Evolutionary conservation across 768 basidiomycete genomes (phyloP), one percentile per base, ranked within the genome.

Genomic region (Tylopilus subfusipes): DNA sequence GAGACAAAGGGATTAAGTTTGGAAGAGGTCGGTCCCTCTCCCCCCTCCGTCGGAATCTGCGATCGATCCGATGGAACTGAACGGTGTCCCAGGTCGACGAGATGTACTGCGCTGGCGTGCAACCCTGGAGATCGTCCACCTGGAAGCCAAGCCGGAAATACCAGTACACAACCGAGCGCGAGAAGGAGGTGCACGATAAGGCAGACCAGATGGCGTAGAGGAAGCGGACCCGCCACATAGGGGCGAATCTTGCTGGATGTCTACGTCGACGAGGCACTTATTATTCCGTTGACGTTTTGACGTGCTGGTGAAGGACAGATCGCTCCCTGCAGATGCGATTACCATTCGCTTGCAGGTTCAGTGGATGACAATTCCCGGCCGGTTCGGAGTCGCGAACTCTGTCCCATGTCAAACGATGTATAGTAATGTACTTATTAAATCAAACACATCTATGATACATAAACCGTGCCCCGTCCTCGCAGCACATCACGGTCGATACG

Each of bases 1-100:
- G 90, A 93, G 75, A 90, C 88, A 9, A 90, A 82, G 66, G 87
- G 87, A 14, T 77, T 90, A 19, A 82, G 82, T 54, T 70, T 90
- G 50, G 87, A 90, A 73, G 85, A 88, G 76, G 84, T 82, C 52
- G 2, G 34, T 42, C 30, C 7, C 10, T 11, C 30, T 9, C 27
- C 27, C 27, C 27, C 27, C 9, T 29, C n/a, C n/a, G n/a, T n/a
- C n/a, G n/a, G n/a, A n/a, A n/a, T n/a, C n/a, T 14, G 33, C 33
- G 18, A 21, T 40, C 21, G 33, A 34, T 14, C 7, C 25, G n/a
- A n/a, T n/a, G n/a, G n/a, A n/a, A n/a, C n/a, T n/a, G n/a, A n/a
- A n/a, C 14, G 33, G 12, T 16, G 12, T 21, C 27, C n/a, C 2
- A 83, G 83, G 83, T 88, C 55, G 86, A 88, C 63, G 85, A 88